Conservation (phyloP, 768 basidiomycete species). For the Cystobasidium tubakii region DNA sequence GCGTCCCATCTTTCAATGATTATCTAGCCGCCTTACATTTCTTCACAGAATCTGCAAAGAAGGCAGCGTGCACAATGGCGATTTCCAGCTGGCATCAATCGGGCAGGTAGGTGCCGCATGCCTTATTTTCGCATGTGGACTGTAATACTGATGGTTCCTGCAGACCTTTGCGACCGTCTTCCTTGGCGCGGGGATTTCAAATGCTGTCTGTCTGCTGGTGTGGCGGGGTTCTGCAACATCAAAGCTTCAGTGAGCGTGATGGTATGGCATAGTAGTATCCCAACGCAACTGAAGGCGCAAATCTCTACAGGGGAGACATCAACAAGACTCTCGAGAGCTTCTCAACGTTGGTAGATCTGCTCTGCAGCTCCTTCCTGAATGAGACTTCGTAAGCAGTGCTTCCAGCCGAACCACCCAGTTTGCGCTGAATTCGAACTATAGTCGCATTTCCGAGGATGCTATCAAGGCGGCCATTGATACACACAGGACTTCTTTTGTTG, state of each 20-base stretch:
- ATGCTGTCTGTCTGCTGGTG: slow-evolving; percentile 71
- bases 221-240: slow-evolving; percentile 80
- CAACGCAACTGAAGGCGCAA: neutral
- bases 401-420: slow-evolving; percentile 51
- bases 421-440: neutral
- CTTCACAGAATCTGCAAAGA: slow-evolving; percentile 45
- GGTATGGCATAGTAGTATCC: neutral
- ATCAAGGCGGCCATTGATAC: slow-evolving; percentile 73
- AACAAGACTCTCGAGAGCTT: slow-evolving; percentile 79
- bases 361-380: slow-evolving; percentile 78
- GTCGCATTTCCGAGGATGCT: slow-evolving; percentile 50
- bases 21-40: too few species aligned
- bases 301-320: slow-evolving; percentile 52
- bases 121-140: neutral
- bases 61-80: slow-evolving; percentile 42
- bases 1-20: too few species aligned
- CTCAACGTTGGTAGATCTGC: slow-evolving; percentile 70
- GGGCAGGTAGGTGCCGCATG: neutral
- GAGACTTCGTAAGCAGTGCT: slow-evolving; percentile 50
- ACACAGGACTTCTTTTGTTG: slow-evolving; percentile 84
- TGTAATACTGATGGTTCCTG: neutral
- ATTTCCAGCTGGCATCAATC: slow-evolving; percentile 41
- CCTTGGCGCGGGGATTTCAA: slow-evolving; percentile 70
- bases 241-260: slow-evolving; percentile 59
- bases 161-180: slow-evolving; percentile 57